Conservation (phyloP, 169 alveolate species). For the Condylostoma magnum region DNA sequence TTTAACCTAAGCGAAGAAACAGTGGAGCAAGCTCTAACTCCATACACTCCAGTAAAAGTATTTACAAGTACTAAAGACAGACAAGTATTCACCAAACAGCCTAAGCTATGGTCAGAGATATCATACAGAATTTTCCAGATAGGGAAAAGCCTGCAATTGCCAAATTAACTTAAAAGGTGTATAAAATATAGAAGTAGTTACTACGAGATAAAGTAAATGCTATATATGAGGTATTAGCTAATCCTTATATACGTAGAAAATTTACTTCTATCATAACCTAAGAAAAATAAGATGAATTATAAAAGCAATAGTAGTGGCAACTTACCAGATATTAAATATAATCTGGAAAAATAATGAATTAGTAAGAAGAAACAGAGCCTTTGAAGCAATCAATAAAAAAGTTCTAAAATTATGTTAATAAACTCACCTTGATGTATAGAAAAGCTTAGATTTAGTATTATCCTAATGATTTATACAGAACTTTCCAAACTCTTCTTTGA, state of each 20-base stretch:
- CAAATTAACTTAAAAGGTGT: conserved; percentile 13
- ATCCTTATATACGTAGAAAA: conserved; percentile 17
- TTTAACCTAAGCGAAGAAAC: too few relatives aligned
- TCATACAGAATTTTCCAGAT: conserved; percentile 19
- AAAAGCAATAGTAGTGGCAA: not conserved
- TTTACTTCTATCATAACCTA: not conserved
- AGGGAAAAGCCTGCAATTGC: conserved; percentile 28
- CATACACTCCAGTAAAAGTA: conserved; percentile 26
- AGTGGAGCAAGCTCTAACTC: conserved; percentile 22
- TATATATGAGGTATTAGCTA: not conserved
- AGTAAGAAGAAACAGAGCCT: conserved; percentile 4
- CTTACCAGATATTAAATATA: not conserved
- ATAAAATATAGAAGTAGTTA: conserved; percentile 8
- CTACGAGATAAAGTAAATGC: not conserved
- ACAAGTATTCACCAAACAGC: conserved; percentile 14
- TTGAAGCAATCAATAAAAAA: conserved; percentile 12
- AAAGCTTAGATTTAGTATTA: not conserved
- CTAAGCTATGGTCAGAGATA: conserved; percentile 18
- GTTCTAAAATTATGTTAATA: conserved; percentile 10
- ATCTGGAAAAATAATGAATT: not conserved
- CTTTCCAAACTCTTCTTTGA: conserved; percentile 10
- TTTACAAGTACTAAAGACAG: conserved; percentile 22
- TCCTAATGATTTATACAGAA: conserved; percentile 26
- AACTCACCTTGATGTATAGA: not conserved
- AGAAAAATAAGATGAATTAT: not conserved